Conservation (phyloP, 257 asterid genomes). For the Nicotiana tabacum region DNA sequence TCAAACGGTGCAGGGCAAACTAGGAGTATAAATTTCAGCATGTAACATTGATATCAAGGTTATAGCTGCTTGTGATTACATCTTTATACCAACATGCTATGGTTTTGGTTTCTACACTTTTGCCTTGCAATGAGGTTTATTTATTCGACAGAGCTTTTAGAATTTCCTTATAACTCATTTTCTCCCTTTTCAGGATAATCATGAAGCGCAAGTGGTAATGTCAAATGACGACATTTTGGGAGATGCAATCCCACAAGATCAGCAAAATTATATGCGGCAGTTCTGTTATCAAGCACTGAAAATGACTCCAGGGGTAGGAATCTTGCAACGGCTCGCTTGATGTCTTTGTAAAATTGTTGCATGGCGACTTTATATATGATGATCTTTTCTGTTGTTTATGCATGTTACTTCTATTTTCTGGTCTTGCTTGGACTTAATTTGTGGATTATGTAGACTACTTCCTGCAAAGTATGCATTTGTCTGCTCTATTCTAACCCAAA, state of each 20-base stretch:
- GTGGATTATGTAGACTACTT: slow-evolving; percentile 5
- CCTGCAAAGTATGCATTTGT: background rate
- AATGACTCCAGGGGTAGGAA: slow-evolving; percentile 65
- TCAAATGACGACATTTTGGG: slow-evolving; percentile 90
- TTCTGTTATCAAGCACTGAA: slow-evolving; percentile 76
- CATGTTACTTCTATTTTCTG: background rate
- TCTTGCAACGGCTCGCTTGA: background rate
- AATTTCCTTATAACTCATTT: background rate
- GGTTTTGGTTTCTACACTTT: background rate
- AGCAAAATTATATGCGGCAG: slow-evolving; percentile 60
- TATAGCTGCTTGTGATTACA: background rate
- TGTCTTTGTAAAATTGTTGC: background rate
- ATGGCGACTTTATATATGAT: background rate
- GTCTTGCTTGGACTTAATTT: background rate
- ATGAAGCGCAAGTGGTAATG: slow-evolving; percentile 46
- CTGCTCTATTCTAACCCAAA: background rate
- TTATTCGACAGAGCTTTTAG: background rate
- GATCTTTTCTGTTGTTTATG: background rate
- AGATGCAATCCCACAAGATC: slow-evolving; percentile 74
- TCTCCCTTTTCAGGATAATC: slow-evolving; percentile 60
- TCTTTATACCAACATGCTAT: slow-evolving; percentile 3
- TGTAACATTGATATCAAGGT: background rate
- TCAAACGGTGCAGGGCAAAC: background rate
- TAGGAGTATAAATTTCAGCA: background rate
- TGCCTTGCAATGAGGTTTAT: background rate